Conservation (phyloP, 169 alveolate genomes). For the Nephromyces sp. region DNA sequence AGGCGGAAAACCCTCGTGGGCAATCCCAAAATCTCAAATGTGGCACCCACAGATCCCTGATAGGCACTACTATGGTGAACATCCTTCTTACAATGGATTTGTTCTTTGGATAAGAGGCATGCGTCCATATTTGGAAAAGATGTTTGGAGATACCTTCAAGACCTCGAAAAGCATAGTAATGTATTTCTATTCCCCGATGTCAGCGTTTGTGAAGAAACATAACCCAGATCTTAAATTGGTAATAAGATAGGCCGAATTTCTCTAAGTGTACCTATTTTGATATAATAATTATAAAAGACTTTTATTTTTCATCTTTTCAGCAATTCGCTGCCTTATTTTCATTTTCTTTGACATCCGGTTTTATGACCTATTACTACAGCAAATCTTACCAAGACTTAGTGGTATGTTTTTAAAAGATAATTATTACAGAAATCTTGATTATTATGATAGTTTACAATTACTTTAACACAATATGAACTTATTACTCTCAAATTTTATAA, state of each 20-base stretch:
- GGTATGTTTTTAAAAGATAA: slow-evolving; percentile 14
- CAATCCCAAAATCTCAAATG: slow-evolving; percentile 39
- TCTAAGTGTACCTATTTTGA: too few relatives aligned
- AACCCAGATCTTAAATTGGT: slow-evolving; percentile 71
- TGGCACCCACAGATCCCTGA: slow-evolving; percentile 54
- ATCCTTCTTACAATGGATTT: slow-evolving; percentile 50
- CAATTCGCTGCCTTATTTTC: slow-evolving; percentile 66
- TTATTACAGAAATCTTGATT: neutral
- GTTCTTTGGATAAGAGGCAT: slow-evolving; percentile 48
- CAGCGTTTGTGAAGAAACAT: slow-evolving; percentile 46
- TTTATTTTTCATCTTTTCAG: slow-evolving; percentile 14
- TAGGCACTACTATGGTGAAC: slow-evolving; percentile 57
- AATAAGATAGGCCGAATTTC: neutral
- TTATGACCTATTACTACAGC: slow-evolving; percentile 53
- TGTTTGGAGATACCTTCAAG: slow-evolving; percentile 28
- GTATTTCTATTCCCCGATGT: slow-evolving; percentile 45
- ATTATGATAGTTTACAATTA: too few relatives aligned
- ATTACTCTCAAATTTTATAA: too few relatives aligned
- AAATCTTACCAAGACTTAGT: slow-evolving; percentile 60
- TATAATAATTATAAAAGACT: too few relatives aligned
- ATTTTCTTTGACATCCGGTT: slow-evolving; percentile 60
- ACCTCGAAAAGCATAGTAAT: slow-evolving; percentile 24
- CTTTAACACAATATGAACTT: too few relatives aligned
- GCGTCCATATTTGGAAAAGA: slow-evolving; percentile 48
- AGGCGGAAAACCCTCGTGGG: slow-evolving; percentile 58